Conservation (phyloP, 2,329 filamentous ascomycete genomes). For the Pyrenochaeta sp. region DNA sequence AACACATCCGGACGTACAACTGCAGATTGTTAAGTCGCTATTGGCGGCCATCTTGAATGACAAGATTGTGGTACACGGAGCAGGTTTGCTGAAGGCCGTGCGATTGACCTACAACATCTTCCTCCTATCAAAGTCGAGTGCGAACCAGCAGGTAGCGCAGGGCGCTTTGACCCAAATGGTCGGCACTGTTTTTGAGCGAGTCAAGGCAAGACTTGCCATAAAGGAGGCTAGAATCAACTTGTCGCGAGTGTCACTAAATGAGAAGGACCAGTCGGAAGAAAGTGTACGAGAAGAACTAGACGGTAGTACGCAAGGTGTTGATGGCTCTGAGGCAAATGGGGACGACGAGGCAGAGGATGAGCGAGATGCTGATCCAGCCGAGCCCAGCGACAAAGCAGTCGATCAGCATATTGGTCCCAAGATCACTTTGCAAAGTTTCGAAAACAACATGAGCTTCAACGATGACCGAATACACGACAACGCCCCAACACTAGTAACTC, state of each 20-base stretch:
- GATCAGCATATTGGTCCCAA: conserved; percentile 62
- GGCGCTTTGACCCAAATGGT: conserved; percentile 98
- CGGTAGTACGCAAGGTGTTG: conserved; percentile 30
- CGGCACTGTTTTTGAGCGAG: conserved; percentile 94
- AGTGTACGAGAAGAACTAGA: conserved; percentile 35
- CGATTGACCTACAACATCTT: conserved; percentile 99
- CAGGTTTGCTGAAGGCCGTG: conserved; percentile 93
- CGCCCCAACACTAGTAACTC: conserved; percentile 72
- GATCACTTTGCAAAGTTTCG: conserved; percentile 74
- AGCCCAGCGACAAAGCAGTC: conserved; percentile 54
- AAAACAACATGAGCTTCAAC: conserved; percentile 71
- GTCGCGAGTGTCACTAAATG: conserved; percentile 55
- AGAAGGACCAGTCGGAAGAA: conserved; percentile 44
- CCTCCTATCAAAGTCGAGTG: conserved; percentile 88
- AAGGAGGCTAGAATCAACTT: conserved; percentile 78
- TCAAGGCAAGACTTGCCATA: conserved; percentile 84
- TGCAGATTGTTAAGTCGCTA: conserved; percentile 97
- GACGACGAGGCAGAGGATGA: conserved; percentile 54
- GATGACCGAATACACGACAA: conserved; percentile 72
- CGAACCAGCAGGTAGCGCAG: conserved; percentile 97
- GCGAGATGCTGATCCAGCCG: conserved; percentile 44
- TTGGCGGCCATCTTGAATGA: conserved; percentile 96
- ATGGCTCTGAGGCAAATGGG: conserved; percentile 41
- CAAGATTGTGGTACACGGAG: conserved; percentile 98
- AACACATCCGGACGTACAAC: conserved; percentile 88